Evolutionary conservation across 352 stramenopile genomes (phyloP), one percentile per base, ranked within the genome.

Genomic region (Blastocystis sp.): DNA sequence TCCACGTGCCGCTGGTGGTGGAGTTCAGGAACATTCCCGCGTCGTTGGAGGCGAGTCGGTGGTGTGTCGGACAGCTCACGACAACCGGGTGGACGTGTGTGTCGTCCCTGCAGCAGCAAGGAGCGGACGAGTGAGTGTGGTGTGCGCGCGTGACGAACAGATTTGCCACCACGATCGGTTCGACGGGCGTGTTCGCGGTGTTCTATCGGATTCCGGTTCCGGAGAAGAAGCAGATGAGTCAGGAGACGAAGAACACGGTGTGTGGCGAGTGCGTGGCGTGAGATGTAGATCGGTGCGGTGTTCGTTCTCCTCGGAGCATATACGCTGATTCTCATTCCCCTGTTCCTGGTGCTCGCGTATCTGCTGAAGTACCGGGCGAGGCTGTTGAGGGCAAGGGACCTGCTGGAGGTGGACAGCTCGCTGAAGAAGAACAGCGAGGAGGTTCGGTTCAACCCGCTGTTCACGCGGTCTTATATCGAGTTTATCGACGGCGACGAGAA

Each of bases 401-500:
- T 85, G 74, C 74, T 85, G 33, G 24, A 41, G n/a, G 31, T n/a
- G 51, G 66, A 85, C 50, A 85, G 55, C 35, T 9, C 33, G 19
- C 24, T 85, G 74, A 85, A 62, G 6, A 29, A 55, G 6, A 62
- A 69, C 24, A 24, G 31, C 31, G 29, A 67, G 16, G 12, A 69
- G 51, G 12, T 31, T 26, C 45, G 33, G 24, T 85, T 33, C 24
- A 85, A 85, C 41, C 74, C 74, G n/a, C 59, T 85, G 74, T 51
- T 62, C 13, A 63, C 45, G 60, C 29, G 37, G 60, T 19, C 65
- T 0, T 85, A 59, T 55, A 39, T 69, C 2, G 65, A 85, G 31
- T 85, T 67, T 35, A 55, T 85, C 1, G 74, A 50, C 26, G 74
- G 74, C 3, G 74, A 85, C 74, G 74, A 85, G 41, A 85, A 65